Conservation (phyloP, 1,284 basidiomycete species). For the Ganoderma multipileum region DNA sequence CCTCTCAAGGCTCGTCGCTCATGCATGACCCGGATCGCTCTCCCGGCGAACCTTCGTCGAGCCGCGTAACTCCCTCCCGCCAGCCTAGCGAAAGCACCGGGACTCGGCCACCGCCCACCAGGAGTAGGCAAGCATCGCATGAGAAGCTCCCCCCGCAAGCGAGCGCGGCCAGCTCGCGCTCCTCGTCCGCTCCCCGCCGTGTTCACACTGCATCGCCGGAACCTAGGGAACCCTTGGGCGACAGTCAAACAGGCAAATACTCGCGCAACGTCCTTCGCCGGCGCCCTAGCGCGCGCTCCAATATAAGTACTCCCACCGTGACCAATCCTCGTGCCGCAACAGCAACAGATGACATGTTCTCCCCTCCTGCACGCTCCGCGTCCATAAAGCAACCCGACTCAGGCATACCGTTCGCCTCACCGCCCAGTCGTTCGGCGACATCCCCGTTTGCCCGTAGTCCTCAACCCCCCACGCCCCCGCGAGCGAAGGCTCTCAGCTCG, state of each 20-base stretch:
- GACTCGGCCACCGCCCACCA: slow-evolving; percentile 14
- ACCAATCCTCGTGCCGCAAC: slow-evolving; percentile 23
- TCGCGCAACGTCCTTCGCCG: slow-evolving; percentile 54
- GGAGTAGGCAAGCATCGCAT: slow-evolving; percentile 17
- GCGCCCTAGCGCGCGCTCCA: slow-evolving; percentile 46
- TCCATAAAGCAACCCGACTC: slow-evolving; percentile 16
- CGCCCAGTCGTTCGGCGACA: background rate
- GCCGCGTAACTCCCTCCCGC: slow-evolving; percentile 15
- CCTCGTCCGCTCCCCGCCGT: slow-evolving; percentile 12
- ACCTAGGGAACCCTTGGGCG: slow-evolving; percentile 15
- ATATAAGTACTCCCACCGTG: slow-evolving; percentile 35
- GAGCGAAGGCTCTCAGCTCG: slow-evolving; percentile 13
- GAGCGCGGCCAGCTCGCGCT: slow-evolving; percentile 16
- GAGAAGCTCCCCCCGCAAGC: slow-evolving; percentile 25
- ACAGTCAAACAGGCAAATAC: slow-evolving; percentile 17
- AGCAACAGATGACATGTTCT: slow-evolving; percentile 11
- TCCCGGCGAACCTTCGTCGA: slow-evolving; percentile 17
- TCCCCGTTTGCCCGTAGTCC: slow-evolving; percentile 10
- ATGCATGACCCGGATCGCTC: slow-evolving; percentile 42
- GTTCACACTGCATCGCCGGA: slow-evolving; percentile 19
- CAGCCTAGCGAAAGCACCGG: slow-evolving; percentile 19
- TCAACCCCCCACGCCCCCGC: slow-evolving; percentile 20
- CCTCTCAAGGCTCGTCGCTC: slow-evolving; percentile 40
- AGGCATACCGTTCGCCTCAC: background rate
- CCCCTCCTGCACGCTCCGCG: slow-evolving; percentile 11